Conservation (phyloP, 2,329 filamentous ascomycete species). For the Fusarium sp. region DNA sequence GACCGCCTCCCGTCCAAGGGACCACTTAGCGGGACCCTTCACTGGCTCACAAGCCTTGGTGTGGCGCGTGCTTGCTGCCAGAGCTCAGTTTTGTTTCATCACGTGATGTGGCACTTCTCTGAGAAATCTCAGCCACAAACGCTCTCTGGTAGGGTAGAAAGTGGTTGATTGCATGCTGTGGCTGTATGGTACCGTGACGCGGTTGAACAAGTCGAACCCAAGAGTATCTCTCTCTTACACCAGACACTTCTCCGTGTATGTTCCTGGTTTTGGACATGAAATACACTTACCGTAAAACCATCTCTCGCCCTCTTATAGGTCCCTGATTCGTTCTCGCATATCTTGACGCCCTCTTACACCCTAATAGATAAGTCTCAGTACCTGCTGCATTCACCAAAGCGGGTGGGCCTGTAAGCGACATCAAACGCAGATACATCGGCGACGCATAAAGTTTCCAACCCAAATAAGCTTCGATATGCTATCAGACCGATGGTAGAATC, state of each 20-base stretch:
- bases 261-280: slow-evolving; percentile 6
- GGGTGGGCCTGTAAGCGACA: slow-evolving; percentile 38
- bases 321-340: background rate
- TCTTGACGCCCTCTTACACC: background rate
- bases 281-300: background rate
- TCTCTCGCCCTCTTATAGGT: slow-evolving; percentile 2
- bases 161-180: slow-evolving; percentile 30
- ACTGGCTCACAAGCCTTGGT: slow-evolving; percentile 19
- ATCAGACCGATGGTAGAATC: slow-evolving; percentile 21
- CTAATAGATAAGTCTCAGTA: slow-evolving; percentile 30
- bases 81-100: slow-evolving; percentile 38
- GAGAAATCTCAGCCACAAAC: slow-evolving; percentile 16
- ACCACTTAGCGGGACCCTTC: slow-evolving; percentile 39
- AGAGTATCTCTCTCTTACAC: slow-evolving; percentile 28
- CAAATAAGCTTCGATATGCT: slow-evolving; percentile 34
- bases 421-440: slow-evolving; percentile 24
- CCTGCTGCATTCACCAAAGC: slow-evolving; percentile 19
- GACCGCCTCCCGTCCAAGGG: slow-evolving; percentile 47
- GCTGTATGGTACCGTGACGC: slow-evolving; percentile 38
- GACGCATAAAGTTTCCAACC: slow-evolving; percentile 11
- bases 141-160: background rate
- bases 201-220: slow-evolving; percentile 23
- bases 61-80: slow-evolving; percentile 32
- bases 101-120: slow-evolving; percentile 20
- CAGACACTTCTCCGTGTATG: slow-evolving; percentile 18